Conservation (phyloP, 2,329 filamentous ascomycete genomes). For the Gyromitra esculenta region DNA sequence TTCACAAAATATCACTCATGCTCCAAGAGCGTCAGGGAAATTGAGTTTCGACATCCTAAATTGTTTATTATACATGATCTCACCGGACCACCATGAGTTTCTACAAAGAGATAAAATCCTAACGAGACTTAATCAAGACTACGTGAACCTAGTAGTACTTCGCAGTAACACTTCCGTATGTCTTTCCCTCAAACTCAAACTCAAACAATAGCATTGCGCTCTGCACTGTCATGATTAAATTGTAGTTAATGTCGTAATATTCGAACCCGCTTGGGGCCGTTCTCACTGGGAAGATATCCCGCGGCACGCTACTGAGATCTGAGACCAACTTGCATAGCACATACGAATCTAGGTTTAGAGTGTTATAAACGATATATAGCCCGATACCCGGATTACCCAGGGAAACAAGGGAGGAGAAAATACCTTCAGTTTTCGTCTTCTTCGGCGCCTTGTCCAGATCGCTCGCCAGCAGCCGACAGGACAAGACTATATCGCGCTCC, state of each 20-base stretch:
- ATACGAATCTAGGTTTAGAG: background rate
- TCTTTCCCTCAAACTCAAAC: constrained; percentile 34
- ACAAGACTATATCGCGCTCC: constrained; percentile 19
- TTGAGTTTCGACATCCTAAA: no score
- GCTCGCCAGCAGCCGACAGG: constrained; percentile 14
- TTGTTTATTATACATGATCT: no score
- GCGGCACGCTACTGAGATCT: background rate
- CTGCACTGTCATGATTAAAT: constrained; percentile 31
- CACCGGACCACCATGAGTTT: background rate
- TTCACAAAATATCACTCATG: no score
- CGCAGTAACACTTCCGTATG: constrained; percentile 22
- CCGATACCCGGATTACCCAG: background rate
- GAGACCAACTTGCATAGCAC: constrained; percentile 5
- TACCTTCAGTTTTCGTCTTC: constrained; percentile 12
- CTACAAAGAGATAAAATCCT: background rate
- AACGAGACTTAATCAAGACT: background rate
- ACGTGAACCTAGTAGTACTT: constrained; percentile 16
- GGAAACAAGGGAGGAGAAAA: background rate
- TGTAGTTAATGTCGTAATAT: constrained; percentile 27
- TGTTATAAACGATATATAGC: background rate
- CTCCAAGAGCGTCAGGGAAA: no score
- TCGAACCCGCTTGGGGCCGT: constrained; percentile 16
- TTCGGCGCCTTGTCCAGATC: constrained; percentile 18
- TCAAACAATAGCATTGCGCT: constrained; percentile 27
- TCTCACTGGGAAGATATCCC: constrained; percentile 14